Base-by-base conservation (phyloP, 1,284 basidiomycete species). In the Ustilago sp. region DNA sequence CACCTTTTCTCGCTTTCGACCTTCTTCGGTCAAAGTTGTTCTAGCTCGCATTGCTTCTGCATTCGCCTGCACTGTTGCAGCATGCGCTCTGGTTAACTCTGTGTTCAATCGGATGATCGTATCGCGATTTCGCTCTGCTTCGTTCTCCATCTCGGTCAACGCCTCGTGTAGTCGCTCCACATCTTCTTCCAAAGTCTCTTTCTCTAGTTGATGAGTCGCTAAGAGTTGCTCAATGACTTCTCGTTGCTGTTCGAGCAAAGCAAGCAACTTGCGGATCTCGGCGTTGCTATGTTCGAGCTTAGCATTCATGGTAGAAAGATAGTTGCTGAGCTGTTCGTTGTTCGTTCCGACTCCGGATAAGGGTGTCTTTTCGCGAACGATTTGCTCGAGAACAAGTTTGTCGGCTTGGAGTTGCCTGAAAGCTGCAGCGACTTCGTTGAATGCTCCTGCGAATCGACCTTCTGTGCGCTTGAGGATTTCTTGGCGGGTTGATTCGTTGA, bases 191-290 rank as follows among this genome's bases (percentile, higher is more conserved):
- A 78, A 74, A 32, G 79, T 62, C 36, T 81, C 77, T 43, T 62
- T 56, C 50, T 83, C 80, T 34, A 77, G 35, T 51, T 77, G 69
- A 51, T 83, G 81, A 45, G 79, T 83, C 12, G 79, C 74, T 34
- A 83, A 57, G 79, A 83, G 76, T 63, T 83, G 80, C 47, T 82
- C 81, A 61, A 83, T 83, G 17, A 82, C 77, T n/a, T 74, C 57
- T 8, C 79, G 51, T 59, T 83, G 81, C 69, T 82, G 76, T 31
- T 83, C 81, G 12, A 83, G 59, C 34, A 83, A 69, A 47, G 82
- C 80, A 17, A 83, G 62, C 39, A 83, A 63, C 57, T 82, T 80
- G 4, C 68, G 64, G 17, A 82, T 80, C 69, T 83, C 81, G n/a
- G 34, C 51, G 2, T 67, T 61, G 50, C 64, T 79, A 31, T 70